Percentiles rank a stretch among this genome's conserved stretches.
Evolutionary conservation across 2,329 filamentous ascomycete species (phyloP).

Genomic region (Xylaria sp.): DNA sequence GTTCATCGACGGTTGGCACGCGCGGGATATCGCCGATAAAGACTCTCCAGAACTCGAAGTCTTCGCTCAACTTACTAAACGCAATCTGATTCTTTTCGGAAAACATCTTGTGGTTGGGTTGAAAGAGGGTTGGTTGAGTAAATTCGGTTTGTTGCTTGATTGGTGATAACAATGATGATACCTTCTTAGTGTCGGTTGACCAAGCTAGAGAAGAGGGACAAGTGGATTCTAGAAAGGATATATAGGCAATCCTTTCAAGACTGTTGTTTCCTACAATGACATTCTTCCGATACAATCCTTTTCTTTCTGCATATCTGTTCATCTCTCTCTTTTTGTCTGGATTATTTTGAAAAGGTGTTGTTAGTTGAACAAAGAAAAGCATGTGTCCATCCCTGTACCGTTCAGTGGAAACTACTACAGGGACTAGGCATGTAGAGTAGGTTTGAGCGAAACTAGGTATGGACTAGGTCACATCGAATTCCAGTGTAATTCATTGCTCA

Average conservation of each 20-base stretch:
- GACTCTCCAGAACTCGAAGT: slow-evolving; percentile 8
- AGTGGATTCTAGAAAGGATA: not conserved
- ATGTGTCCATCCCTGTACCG: too few species aligned
- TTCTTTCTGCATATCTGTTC: not conserved
- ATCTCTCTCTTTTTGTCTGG: too few species aligned
- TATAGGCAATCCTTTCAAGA: not conserved
- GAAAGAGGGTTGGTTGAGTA: not conserved
- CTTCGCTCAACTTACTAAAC: too few species aligned
- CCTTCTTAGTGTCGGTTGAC: not conserved
- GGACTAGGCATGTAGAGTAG: too few species aligned
- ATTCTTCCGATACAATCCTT: not conserved
- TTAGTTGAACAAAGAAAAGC: too few species aligned
- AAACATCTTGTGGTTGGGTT: not conserved
- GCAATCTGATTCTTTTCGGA: too few species aligned
- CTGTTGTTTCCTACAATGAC: not conserved
- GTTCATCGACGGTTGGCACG: slow-evolving; percentile 10
- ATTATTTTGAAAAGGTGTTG: too few species aligned
- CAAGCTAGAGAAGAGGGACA: not conserved
- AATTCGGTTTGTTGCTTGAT: not conserved
- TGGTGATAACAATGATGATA: not conserved
- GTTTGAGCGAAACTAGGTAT: too few species aligned
- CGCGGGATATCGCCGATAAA: slow-evolving; percentile 3
- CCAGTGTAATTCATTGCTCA: not conserved
- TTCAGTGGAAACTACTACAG: too few species aligned
- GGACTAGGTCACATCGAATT: not conserved